A percentile compares a stretch with the other conserved stretches of the same genome.
These are phyloP conservation scores for Skeletonema marinoi DNA, from an alignment of 108 stramenopile species.

Conservation along the genomic window DNA sequence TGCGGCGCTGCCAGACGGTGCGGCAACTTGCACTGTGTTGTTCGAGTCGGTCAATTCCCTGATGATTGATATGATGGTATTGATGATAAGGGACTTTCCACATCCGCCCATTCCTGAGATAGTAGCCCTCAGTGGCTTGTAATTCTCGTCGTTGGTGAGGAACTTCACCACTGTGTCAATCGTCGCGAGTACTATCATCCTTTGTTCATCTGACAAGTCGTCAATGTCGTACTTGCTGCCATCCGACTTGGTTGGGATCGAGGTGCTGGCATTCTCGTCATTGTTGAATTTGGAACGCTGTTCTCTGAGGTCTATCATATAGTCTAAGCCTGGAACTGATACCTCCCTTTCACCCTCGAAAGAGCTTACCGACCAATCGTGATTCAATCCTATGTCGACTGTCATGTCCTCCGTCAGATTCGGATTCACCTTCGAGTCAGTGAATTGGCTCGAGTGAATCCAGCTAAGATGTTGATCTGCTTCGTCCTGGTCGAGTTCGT, in stretches of 20 bases:
- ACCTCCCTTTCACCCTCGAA: neutral
- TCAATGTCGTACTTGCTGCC: neutral
- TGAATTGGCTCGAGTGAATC: neutral
- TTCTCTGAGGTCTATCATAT: neutral
- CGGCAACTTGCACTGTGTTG: no score
- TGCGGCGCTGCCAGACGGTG: no score
- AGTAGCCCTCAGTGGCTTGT: no score
- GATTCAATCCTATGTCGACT: neutral
- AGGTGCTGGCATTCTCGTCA: no score
- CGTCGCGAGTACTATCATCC: no score
- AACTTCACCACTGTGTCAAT: no score
- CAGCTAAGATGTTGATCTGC: neutral
- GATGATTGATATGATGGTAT: no score
- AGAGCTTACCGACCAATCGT: neutral
- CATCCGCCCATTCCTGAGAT: no score
- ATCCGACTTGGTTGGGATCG: neutral
- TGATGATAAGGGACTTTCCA: no score
- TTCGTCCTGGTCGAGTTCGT: neutral
- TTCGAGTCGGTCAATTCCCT: no score
- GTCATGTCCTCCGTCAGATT: neutral
- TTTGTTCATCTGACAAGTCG: no score
- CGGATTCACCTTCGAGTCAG: neutral
- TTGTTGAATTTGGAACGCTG: neutral
- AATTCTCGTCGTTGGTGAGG: no score
- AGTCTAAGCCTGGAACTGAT: neutral